phyloP scores from a whole-genome alignment of 2,329 filamentous ascomycete genomes.

The Claviceps humidiphila region DNA sequence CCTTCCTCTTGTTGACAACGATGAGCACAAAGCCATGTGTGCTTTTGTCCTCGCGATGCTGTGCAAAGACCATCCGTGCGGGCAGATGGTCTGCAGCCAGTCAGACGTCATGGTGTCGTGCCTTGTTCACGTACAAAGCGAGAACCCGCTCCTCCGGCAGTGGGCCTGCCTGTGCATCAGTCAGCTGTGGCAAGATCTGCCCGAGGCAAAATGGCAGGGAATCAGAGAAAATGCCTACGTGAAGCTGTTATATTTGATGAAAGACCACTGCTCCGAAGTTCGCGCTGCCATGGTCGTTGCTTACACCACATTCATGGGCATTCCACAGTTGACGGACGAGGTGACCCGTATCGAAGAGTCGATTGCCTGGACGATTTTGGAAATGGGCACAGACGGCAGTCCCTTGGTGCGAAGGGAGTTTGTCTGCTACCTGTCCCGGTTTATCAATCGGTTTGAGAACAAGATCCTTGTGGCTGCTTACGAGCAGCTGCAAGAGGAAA shows the following conservation, averaged over 20 bases:
- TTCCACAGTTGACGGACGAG: conserved; percentile 82
- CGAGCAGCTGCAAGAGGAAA: conserved; percentile 79
- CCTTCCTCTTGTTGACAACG: conserved; percentile 74
- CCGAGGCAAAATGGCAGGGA: conserved; percentile 92
- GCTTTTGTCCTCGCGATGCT: conserved; percentile 96
- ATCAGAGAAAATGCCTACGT: conserved; percentile 76
- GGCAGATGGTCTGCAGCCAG: conserved; percentile 81
- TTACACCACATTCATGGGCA: conserved; percentile 85
- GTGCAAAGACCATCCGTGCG: conserved; percentile 86
- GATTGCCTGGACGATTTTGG: conserved; percentile 74
- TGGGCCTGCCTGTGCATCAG: conserved; percentile 95
- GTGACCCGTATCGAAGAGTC: conserved; percentile 84
- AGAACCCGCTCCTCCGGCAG: conserved; percentile 74
- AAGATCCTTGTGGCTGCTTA: conserved; percentile 87
- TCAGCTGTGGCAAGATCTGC: conserved; percentile 82
- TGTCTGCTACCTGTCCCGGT: conserved; percentile 84
- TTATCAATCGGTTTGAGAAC: conserved; percentile 78
- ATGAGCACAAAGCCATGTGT: conserved; percentile 97
- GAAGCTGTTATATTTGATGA: conserved; percentile 65
- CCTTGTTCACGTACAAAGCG: conserved; percentile 67
- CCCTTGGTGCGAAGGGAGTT: conserved; percentile 89
- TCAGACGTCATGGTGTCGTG: conserved; percentile 85
- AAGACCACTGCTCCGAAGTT: conserved; percentile 84
- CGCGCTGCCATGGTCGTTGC: conserved; percentile 87
- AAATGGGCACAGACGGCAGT: conserved; percentile 89